Base-by-base conservation (phyloP, 176 grass and related monocot genomes). In the Musa beccarii region DNA sequence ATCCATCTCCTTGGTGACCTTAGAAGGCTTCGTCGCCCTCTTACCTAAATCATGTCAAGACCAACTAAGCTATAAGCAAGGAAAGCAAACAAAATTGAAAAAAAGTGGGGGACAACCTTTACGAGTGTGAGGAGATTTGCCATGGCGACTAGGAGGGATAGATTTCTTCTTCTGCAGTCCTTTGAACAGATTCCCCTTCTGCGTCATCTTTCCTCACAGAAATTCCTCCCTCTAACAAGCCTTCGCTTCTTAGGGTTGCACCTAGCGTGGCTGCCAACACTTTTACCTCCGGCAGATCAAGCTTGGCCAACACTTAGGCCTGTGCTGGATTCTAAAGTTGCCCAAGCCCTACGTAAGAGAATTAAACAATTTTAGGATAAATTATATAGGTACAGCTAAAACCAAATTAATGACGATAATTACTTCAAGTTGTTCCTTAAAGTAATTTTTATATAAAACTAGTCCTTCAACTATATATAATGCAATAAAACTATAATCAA, bases 171-270 rank as follows among this genome's bases (percentile, higher is more conserved):
- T 93, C 75, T 89, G 85, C 87, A 87, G 54, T 5, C 93, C 93
- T 84, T 97, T 97, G 84, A 90, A 97, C 80, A 89, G 13, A 59
- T 75, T 89, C 66, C 87, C 90, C 84, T 92, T 96, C 79, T 96
- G 90, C 85, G 93, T 96, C 93, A 96, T 96, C 67, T 29, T 49
- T 17, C 9, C 34, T 10, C 34, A 34, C 68, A 51, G 23, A 34
- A 9, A 70, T 70, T 17, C 23, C 43, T 1, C 16, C 8, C 68
- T 20, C 17, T 34, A 34, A 19, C 11, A 11, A 13, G 63, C 63
- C 10, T 28, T 66, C 11, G 23, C 12, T 26, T 6, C 20, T 66
- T 66, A 66, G 63, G 63, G 24, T 66, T 28, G 19, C 23, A 10
- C 63, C 9, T 0, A 28, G 21, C 8, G 23, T 23, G 20, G 22